Evolutionary conservation across 73 alveolate species (phyloP).

Genomic region (Diophrys sp.): DNA sequence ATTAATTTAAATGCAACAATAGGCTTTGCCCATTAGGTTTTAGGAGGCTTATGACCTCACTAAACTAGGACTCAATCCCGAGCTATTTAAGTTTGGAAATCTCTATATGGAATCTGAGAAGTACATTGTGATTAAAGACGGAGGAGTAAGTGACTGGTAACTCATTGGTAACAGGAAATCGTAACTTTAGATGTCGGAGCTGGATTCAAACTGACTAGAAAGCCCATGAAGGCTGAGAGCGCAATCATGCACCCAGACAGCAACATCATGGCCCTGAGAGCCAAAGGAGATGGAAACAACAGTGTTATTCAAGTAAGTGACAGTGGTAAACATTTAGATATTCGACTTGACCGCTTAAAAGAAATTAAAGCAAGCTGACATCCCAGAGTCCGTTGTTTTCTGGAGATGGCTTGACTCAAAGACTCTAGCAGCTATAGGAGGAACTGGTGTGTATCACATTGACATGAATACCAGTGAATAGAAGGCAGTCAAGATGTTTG

Average conservation of each 20-base stretch:
- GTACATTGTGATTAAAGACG: conserved; percentile 90
- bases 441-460: conserved; percentile 73
- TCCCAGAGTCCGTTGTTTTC: conserved; percentile 71
- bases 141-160: conserved; percentile 45
- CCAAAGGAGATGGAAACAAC: conserved; percentile 67
- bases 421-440: conserved; percentile 73
- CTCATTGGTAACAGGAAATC: conserved; percentile 39
- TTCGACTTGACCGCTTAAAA: conserved; percentile 72
- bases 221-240: conserved; percentile 96
- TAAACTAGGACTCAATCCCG: conserved; percentile 83
- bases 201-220: conserved; percentile 73
- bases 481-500: conserved; percentile 11
- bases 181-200: conserved; percentile 66
- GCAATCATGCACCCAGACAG: conserved; percentile 93
- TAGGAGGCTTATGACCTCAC: conserved; percentile 65
- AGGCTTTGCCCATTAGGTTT: conserved; percentile 74
- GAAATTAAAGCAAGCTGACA: conserved; percentile 72
- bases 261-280: conserved; percentile 94
- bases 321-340: conserved; percentile 26
- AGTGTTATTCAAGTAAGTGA: conserved; percentile 44
- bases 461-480: conserved; percentile 47
- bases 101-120: conserved; percentile 91
- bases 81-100: conserved; percentile 83
- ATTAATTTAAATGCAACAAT: conserved; percentile 7
- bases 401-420: conserved; percentile 77